Conservation (phyloP, 2,329 filamentous ascomycete genomes). For the Fusarium proliferatum region DNA sequence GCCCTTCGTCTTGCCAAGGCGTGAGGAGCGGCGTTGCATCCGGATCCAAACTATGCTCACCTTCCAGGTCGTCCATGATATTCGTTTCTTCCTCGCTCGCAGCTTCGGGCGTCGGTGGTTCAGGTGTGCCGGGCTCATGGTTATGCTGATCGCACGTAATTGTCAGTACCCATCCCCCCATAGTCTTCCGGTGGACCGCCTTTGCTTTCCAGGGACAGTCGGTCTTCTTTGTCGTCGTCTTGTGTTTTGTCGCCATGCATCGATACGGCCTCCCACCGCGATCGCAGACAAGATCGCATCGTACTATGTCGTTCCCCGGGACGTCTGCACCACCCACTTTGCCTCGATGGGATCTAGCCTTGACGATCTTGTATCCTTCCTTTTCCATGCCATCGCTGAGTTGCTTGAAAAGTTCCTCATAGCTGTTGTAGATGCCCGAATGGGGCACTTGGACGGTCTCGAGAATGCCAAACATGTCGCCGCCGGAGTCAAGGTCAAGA, state of each 20-base stretch:
- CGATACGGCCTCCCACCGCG: conserved; percentile 58
- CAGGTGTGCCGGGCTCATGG: conserved; percentile 57
- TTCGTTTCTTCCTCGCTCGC: conserved; percentile 51
- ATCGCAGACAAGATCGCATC: conserved; percentile 59
- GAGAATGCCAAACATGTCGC: conserved; percentile 58
- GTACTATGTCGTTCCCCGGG: conserved; percentile 56
- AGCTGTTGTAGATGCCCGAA: conserved; percentile 52
- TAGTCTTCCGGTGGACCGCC: conserved; percentile 56
- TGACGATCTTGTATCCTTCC: conserved; percentile 60
- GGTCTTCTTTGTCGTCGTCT: conserved; percentile 59
- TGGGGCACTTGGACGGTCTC: conserved; percentile 53
- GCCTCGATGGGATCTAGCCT: conserved; percentile 56
- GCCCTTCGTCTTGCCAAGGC: conserved; percentile 43
- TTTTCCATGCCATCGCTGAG: conserved; percentile 56
- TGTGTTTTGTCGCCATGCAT: conserved; percentile 57
- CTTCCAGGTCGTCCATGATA: conserved; percentile 42
- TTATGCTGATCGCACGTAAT: conserved; percentile 58
- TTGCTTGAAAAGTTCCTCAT: conserved; percentile 56
- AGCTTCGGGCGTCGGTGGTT: conserved; percentile 52
- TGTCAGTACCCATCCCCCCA: conserved; percentile 58
- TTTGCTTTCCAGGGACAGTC: conserved; percentile 60
- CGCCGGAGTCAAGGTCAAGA: conserved; percentile 34
- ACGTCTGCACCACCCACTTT: conserved; percentile 55
- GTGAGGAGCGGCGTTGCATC: conserved; percentile 22
- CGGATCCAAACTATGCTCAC: conserved; percentile 27